These are phyloP conservation scores for Friedmanniomyces simplex DNA, from an alignment of 495 filamentous ascomycete genomes.

Conservation along the genomic window DNA sequence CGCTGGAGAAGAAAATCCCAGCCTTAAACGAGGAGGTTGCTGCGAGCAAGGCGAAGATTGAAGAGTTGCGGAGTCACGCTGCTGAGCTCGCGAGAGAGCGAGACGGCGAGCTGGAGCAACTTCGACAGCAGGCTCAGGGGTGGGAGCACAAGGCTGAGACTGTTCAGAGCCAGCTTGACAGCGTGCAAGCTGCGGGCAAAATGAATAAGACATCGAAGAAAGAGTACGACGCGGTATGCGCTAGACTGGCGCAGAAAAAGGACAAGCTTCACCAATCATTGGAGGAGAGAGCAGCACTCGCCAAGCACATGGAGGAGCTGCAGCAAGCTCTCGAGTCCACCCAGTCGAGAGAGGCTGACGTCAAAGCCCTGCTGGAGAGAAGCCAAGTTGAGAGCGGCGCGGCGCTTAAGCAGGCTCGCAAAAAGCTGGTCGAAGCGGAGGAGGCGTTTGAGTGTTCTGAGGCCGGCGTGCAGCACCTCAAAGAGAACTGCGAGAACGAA, in stretches of 20 bases:
- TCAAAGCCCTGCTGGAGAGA: neutral
- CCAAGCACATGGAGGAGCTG: conserved; percentile 5
- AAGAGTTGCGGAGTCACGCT: conserved; percentile 1
- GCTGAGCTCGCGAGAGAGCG: neutral
- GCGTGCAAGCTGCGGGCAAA: neutral
- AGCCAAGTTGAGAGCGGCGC: neutral
- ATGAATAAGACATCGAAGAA: neutral
- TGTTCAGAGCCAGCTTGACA: neutral
- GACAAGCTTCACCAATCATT: neutral
- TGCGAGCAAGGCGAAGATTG: neutral
- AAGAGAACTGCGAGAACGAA: neutral
- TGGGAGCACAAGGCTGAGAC: neutral
- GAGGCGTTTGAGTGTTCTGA: neutral
- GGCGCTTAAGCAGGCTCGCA: neutral
- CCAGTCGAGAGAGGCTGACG: neutral
- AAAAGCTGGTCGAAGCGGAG: neutral
- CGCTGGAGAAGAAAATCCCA: conserved; percentile 4
- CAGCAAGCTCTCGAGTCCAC: neutral
- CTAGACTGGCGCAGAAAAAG: neutral
- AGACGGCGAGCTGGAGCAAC: neutral
- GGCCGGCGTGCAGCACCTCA: neutral
- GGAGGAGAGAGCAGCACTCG: neutral
- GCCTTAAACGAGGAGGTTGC: neutral
- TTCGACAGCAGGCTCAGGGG: neutral
- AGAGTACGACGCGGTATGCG: neutral